Base-by-base conservation (phyloP, 2,329 filamentous ascomycete genomes). In the Colletotrichum cuscutae region DNA sequence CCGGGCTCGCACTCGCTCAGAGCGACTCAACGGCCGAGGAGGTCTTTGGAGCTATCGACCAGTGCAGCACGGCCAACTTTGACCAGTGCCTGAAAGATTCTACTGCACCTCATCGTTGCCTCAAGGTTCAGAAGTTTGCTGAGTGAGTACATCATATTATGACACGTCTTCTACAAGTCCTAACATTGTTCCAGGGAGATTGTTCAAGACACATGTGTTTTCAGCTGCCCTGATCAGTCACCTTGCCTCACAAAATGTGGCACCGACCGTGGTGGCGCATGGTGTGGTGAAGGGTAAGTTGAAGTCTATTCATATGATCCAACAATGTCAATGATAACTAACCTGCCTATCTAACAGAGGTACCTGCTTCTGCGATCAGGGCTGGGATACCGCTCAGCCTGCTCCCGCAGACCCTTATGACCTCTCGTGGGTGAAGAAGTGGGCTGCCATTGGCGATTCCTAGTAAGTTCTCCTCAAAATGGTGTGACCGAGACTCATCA, bases 361-460 rank as follows among this genome's bases (percentile, higher is more conserved):
- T 19, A 32, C 22, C 6, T 60, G 58, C 22, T 28, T 26, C 22
- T 60, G 35, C 35, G 58, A 60, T 22, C 12, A 15, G 22, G 13
- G n/a, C 15, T 60, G 35, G 58, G 22, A 60, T 19, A 42, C 35
- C 5, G 58, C 58, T 9, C 13, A 28, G 22, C n/a, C 35, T 46
- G 22, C 58, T 30, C 35, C 58, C 4, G 7, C 35, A 28, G 15
- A 24, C 35, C 58, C 58, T 5, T 24, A 46, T 7, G 58, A 76
- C 66, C 78, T 81, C 28, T 64, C 56, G 57, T 81, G 78, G 78
- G 76, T 82, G 32, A 75, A 77, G 57, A 75, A 76, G 8, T 81
- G 78, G 76, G 82, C 80, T 3, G 81, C 81, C 54, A 75, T 83
- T 13, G 82, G 82, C 12, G 82, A 83, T 71, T 82, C 81, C 70